Evolutionary conservation across 129 eudicot species (phyloP), one percentile per base, ranked within the genome.

Genomic region (Chrysanthemum seticuspe): DNA sequence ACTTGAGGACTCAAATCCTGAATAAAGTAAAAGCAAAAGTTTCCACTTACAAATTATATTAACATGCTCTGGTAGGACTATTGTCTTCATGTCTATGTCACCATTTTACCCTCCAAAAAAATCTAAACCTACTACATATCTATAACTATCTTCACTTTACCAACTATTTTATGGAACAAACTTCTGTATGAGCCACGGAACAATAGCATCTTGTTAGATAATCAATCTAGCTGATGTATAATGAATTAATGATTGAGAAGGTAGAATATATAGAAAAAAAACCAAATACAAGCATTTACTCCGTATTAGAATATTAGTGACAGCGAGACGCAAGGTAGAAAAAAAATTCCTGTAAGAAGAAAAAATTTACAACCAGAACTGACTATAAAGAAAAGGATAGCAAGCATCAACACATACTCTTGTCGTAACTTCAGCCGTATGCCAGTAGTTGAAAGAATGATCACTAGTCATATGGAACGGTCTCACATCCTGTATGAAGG

Each of bases 41-140:
- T 40, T 67, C 64, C 59, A 75, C 73, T 55, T 31, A 66, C 60
- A 23, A 75, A 29, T 47, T 56, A 55, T 45, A 60, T 10, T 15
- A 40, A 62, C 69, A 73, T 71, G 75, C 55, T 36, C 36, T 13
- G 18, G 16, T 48, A 67, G 57, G 71, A 48, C 71, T 5, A 16
- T 48, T 67, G 72, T 19, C 40, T 53, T 10, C 55, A 67, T 48
- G 48, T 31, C 16, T n/a, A 11, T 64, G 44, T 31, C 69, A 64
- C 44, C 53, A 31, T 7, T 53, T 53, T 15, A 4, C 16, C 58
- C n/a, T 53, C 16, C 14, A 53, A 53, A 14, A 53, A 3, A 49
- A 49, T 61, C 62, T 29, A 62, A 25, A 73, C 68, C 58, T 53
- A 65, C 72, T 52, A 11, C 72, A 64, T 60, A 21, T 25, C 18